A percentile compares a stretch with the other conserved stretches of the same genome.
These are phyloP conservation scores for Naganishia vaughanmartiniae DNA, from an alignment of 768 basidiomycete genomes.

Conservation along the genomic window DNA sequence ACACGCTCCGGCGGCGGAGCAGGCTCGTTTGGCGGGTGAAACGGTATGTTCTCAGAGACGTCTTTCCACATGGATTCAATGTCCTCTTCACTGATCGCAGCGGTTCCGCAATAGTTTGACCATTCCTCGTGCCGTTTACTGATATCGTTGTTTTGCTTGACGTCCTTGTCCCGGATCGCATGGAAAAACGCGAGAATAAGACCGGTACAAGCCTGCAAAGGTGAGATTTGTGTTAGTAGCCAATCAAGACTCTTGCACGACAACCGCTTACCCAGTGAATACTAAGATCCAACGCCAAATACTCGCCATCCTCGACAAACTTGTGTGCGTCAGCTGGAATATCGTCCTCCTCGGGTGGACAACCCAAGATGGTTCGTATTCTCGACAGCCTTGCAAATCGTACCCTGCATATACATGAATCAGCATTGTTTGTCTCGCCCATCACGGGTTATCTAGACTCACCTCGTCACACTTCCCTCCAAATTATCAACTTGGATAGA, in stretches of 20 bases:
- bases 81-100: slow-evolving; percentile 48
- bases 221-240: neutral
- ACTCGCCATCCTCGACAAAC: slow-evolving; percentile 49
- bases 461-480: slow-evolving; percentile 52
- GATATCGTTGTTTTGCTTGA: slow-evolving; percentile 46
- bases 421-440: neutral
- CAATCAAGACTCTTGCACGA: neutral
- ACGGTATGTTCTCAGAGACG: slow-evolving; percentile 36
- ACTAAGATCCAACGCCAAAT: slow-evolving; percentile 48
- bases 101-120: slow-evolving; percentile 51
- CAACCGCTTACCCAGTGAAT: slow-evolving; percentile 47
- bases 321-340: slow-evolving; percentile 40
- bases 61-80: slow-evolving; percentile 43
- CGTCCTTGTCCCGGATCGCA: slow-evolving; percentile 49
- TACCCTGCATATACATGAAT: slow-evolving; percentile 35
- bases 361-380: slow-evolving; percentile 47
- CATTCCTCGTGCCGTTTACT: slow-evolving; percentile 42
- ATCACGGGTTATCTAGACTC: slow-evolving; percentile 9
- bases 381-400: slow-evolving; percentile 49
- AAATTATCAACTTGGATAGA: slow-evolving; percentile 46
- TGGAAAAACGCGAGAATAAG: slow-evolving; percentile 52
- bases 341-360: slow-evolving; percentile 44
- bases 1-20: slow-evolving; percentile 45
- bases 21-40: slow-evolving; percentile 30
- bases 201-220: slow-evolving; percentile 47